phyloP scores from a whole-genome alignment of 192 early-diverging fungal species.

The Lobosporangium transversale region DNA sequence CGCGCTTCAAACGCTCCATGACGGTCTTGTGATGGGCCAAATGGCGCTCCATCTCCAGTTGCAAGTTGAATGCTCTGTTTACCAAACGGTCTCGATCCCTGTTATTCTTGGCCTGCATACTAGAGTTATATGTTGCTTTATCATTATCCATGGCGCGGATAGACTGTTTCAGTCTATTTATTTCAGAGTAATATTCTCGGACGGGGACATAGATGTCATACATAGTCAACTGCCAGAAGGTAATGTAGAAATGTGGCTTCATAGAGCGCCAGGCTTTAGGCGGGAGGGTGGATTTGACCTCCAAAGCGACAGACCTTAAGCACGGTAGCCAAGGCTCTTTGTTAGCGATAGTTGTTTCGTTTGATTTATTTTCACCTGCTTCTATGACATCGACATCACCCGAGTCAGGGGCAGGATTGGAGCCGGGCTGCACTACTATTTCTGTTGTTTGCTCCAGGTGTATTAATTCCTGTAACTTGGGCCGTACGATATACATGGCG shows the following conservation, averaged over 20 bases:
- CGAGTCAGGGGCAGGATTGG: no score
- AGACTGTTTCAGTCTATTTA: constrained; percentile 58
- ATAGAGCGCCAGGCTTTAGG: constrained; percentile 54
- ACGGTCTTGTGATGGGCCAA: constrained; percentile 37
- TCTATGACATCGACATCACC: no score
- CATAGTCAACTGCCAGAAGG: constrained; percentile 82
- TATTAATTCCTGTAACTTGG: constrained; percentile 58
- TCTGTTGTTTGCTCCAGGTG: no score
- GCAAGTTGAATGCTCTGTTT: constrained; percentile 15
- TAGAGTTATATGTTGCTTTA: constrained; percentile 1
- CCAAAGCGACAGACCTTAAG: constrained; percentile 20
- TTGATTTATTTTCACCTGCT: neutral
- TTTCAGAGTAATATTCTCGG: constrained; percentile 67
- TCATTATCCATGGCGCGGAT: constrained; percentile 27
- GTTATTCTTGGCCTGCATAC: constrained; percentile 9
- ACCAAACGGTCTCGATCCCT: constrained; percentile 33
- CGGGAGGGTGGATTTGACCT: constrained; percentile 53
- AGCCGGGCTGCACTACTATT: no score
- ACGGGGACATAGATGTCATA: constrained; percentile 79
- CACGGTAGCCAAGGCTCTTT: constrained; percentile 53
- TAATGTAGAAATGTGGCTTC: constrained; percentile 75
- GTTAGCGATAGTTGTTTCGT: neutral
- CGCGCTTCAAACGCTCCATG: constrained; percentile 49
- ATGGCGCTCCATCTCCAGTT: constrained; percentile 61
- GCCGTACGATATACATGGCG: constrained; percentile 73